phyloP scores from a whole-genome alignment of 208 protist species.

The Trypanosoma avium region DNA sequence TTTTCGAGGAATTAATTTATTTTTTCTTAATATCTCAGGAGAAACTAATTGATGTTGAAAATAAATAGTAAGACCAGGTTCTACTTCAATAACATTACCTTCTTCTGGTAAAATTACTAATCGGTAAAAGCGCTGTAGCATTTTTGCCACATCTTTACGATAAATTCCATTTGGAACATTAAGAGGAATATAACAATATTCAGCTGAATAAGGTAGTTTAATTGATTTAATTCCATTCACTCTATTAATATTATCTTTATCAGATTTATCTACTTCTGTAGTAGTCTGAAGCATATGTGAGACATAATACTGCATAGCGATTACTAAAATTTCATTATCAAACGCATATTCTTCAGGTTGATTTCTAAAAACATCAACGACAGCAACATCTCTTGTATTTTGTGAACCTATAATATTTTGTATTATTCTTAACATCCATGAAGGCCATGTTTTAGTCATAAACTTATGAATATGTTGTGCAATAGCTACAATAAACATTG shows the following conservation, averaged over 20 bases:
- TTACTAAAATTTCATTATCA: slow-evolving; percentile 28
- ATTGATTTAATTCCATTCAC: background rate
- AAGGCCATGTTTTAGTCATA: slow-evolving; percentile 49
- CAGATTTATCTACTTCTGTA: background rate
- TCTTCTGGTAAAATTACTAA: slow-evolving; percentile 40
- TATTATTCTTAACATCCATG: background rate
- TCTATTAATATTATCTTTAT: background rate
- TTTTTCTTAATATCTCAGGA: background rate
- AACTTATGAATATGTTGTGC: slow-evolving; percentile 31
- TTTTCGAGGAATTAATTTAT: slow-evolving; percentile 9
- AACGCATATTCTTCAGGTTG: slow-evolving; percentile 31
- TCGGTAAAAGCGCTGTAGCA: slow-evolving; percentile 27
- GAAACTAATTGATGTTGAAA: slow-evolving; percentile 23
- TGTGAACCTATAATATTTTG: background rate
- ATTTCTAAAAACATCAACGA: slow-evolving; percentile 17
- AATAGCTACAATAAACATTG: slow-evolving; percentile 8
- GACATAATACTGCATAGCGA: slow-evolving; percentile 24
- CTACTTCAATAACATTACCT: slow-evolving; percentile 62
- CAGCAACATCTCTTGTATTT: slow-evolving; percentile 1
- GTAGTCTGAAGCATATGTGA: slow-evolving; percentile 10
- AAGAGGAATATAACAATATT: slow-evolving; percentile 17
- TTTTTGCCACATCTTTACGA: background rate
- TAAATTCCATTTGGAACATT: background rate
- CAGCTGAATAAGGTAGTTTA: background rate
- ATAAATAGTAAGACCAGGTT: slow-evolving; percentile 70